A percentile compares a stretch with the other conserved stretches of the same genome.
phyloP scores from a whole-genome alignment of 768 basidiomycete species.

The Hydnomerulius pinastri region DNA sequence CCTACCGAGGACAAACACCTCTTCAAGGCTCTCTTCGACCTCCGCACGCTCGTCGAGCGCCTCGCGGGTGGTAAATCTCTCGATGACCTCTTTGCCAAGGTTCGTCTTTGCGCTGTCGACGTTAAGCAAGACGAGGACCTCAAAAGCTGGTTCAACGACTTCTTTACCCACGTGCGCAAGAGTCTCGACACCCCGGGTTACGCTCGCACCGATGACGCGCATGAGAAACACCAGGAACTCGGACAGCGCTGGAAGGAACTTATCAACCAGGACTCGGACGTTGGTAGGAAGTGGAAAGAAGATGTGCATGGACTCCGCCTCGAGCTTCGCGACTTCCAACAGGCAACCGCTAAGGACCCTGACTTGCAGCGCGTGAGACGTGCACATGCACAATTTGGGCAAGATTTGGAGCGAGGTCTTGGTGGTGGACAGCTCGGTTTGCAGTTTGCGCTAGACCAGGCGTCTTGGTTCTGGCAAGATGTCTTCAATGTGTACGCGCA shows the following conservation, averaged over 20 bases:
- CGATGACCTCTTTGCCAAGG: conserved; percentile 45
- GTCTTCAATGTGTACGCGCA: conserved; percentile 80
- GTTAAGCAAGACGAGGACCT: conserved; percentile 56
- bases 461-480: conserved; percentile 81
- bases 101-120: conserved; percentile 46
- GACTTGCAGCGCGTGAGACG: conserved; percentile 48
- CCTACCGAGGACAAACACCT: conserved; percentile 65
- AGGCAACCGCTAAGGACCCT: conserved; percentile 47
- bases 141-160: conserved; percentile 55
- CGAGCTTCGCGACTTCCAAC: conserved; percentile 47
- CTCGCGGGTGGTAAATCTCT: conserved; percentile 50
- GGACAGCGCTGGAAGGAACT: conserved; percentile 51
- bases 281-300: conserved; percentile 51
- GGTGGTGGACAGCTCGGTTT: conserved; percentile 41
- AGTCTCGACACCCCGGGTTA: conserved; percentile 55
- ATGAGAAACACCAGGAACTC: conserved; percentile 44
- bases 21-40: conserved; percentile 46
- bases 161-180: conserved; percentile 46
- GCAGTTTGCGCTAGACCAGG: conserved; percentile 58
- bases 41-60: conserved; percentile 51
- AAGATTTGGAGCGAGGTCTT: conserved; percentile 48
- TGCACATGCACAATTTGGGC: conserved; percentile 51
- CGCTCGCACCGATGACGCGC: conserved; percentile 49
- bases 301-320: conserved; percentile 47
- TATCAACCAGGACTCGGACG: conserved; percentile 43